A percentile compares a stretch with the other conserved stretches of the same genome.
Conservation (phyloP, 306 rosid species). For the Echinosophora koreensis region DNA sequence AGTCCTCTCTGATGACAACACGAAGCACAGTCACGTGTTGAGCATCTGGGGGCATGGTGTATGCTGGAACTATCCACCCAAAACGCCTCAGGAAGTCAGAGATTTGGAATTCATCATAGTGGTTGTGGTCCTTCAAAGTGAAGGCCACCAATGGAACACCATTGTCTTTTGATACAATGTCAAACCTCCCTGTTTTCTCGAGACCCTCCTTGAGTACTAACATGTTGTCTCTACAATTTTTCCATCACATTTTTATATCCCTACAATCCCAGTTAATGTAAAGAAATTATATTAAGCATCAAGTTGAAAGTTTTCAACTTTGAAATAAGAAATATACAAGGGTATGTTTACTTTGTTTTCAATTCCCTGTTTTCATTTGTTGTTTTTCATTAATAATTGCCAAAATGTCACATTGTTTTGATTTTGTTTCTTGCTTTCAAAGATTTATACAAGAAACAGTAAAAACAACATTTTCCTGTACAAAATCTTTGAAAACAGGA, state of each 20-base stretch:
- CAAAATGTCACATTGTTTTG: too few species aligned
- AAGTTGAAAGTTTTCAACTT: background rate
- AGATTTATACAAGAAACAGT: too few species aligned
- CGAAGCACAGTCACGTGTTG: conserved; percentile 83
- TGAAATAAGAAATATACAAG: background rate
- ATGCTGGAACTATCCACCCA: conserved; percentile 97
- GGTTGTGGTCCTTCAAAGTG: conserved; percentile 67
- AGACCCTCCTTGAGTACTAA: conserved; percentile 78
- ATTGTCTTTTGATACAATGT: conserved; percentile 76
- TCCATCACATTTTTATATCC: conserved; percentile 93
- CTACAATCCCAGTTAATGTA: conserved; percentile 47
- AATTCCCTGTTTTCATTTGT: too few species aligned
- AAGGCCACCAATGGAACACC: conserved; percentile 96
- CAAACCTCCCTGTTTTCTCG: conserved; percentile 71
- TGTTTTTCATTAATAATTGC: too few species aligned
- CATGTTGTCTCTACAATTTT: conserved; percentile 91
- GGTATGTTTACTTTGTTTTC: too few species aligned
- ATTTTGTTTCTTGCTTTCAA: too few species aligned
- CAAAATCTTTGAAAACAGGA: too few species aligned
- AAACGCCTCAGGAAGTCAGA: conserved; percentile 75
- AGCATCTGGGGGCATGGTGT: conserved; percentile 93
- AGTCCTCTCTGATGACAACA: conserved; percentile 90
- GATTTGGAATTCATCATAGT: conserved; percentile 77
- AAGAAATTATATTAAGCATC: background rate
- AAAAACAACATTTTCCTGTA: too few species aligned